Conservation (phyloP, 371 early-diverging fungal genomes). For the Phascolomyces articulosus region DNA sequence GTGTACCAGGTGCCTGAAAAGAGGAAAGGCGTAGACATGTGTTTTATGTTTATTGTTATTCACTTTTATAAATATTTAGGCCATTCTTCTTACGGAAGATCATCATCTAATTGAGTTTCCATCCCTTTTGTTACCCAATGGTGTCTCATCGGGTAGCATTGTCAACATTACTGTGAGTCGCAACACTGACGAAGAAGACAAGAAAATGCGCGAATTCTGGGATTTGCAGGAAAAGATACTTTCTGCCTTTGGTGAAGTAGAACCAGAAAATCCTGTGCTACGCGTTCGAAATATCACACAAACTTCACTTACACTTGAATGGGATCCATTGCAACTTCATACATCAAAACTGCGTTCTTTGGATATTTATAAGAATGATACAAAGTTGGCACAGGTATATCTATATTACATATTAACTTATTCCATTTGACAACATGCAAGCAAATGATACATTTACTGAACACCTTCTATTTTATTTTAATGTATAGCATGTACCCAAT, state of each 20-base stretch:
- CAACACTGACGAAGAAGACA: slow-evolving; percentile 82
- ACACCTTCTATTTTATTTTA: not conserved
- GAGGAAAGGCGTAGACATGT: no score
- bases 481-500: slow-evolving; percentile 49
- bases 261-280: slow-evolving; percentile 81
- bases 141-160: slow-evolving; percentile 91
- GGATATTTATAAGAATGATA: slow-evolving; percentile 84
- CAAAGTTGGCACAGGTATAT: slow-evolving; percentile 54
- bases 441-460: not conserved
- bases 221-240: slow-evolving; percentile 85
- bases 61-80: slow-evolving; percentile 53
- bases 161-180: slow-evolving; percentile 92
- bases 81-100: slow-evolving; percentile 90
- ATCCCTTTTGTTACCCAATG: slow-evolving; percentile 91
- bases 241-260: slow-evolving; percentile 73
- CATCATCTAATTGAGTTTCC: slow-evolving; percentile 98
- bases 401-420: slow-evolving; percentile 10
- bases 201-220: slow-evolving; percentile 81
- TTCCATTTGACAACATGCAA: not conserved
- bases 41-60: no score
- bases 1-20: no score
- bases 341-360: slow-evolving; percentile 80
- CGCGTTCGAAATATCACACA: slow-evolving; percentile 84
- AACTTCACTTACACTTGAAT: slow-evolving; percentile 86
- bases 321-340: slow-evolving; percentile 86